Base-by-base conservation (phyloP, 1,284 basidiomycete genomes). In the Ceratorhiza oryzae-sativae region DNA sequence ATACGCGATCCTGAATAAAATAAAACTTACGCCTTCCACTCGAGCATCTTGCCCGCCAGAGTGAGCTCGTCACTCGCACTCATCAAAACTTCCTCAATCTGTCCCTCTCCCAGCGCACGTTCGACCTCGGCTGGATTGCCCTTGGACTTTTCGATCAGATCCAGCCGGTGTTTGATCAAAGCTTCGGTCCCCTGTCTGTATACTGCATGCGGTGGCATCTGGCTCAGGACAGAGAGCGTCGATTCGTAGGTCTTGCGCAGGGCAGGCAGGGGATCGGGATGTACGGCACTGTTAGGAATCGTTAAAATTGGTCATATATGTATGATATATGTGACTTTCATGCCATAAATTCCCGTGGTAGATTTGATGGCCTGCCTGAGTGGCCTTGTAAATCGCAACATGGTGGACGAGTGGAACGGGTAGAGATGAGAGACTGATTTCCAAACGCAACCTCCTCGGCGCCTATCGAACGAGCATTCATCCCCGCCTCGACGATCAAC, bases 161-260 rank as follows among this genome's bases (percentile, higher is more conserved):
- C 85, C 74, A 98, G 86, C 77, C 94, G 91, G 79, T 90, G 88
- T 77, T 89, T 87, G n/a, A 92, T 94, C 75, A 97, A 84, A 5
- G 94, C 90, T 80, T 96, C 92, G 6, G 90, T 90, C 61, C 93
- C 90, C 82, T 98, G 96, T 72, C 94, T 89, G 83, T 98, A 99
- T 68, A 96, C 90, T 74, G 63, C 63, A 39, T 56, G 30, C 1
- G 63, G 93, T 92, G 55, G 89, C 86, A 73, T 85, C 81, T 12
- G 97, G 96, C 73, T 98, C 61, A 98, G 88, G 2, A 87, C 80
- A 25, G 86, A 80, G 63, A 98, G 88, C 1, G 96, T 98, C 67
- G 87, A 84, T 77, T 89, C 84, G 84, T 97, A 98, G 56, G 90
- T 90, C 76, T 87, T 81, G 67, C 85, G 80, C 75, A 99, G 87